These are phyloP conservation scores for Euptelea pleiosperma DNA, from an alignment of 164 flowering plant species.

Conservation along the genomic window DNA sequence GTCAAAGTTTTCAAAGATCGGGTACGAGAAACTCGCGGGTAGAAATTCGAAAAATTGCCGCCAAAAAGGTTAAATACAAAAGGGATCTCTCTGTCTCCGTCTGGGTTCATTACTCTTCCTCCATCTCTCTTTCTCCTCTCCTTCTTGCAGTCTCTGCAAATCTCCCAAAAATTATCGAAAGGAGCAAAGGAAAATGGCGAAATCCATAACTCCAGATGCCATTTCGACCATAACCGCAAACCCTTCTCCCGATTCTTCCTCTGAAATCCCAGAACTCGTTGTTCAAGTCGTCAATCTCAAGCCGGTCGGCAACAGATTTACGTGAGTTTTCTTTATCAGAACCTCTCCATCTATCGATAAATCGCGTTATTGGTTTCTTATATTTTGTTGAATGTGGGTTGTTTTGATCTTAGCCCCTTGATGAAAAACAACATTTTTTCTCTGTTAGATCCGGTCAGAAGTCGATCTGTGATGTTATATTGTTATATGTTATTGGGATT, in stretches of 20 bases:
- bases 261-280: constrained; percentile 53
- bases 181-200: constrained; percentile 35
- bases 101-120: background rate
- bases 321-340: constrained; percentile 32
- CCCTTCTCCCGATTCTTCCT: constrained; percentile 67
- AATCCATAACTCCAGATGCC: constrained; percentile 55
- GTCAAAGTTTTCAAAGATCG: background rate
- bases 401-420: too few relatives aligned
- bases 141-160: background rate
- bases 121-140: background rate
- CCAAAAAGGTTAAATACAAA: constrained; percentile 5
- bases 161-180: background rate
- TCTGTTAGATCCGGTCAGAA: too few relatives aligned
- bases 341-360: background rate
- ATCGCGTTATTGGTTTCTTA: background rate
- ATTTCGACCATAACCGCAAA: constrained; percentile 55
- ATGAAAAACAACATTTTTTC: too few relatives aligned
- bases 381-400: background rate
- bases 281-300: constrained; percentile 82
- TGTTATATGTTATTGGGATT: background rate
- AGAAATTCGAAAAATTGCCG: constrained; percentile 8
- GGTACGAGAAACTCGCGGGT: background rate
- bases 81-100: background rate
- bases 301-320: constrained; percentile 68
- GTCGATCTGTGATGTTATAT: too few relatives aligned